phyloP scores from a whole-genome alignment of 1,284 basidiomycete species.

The Tilletia indica region DNA sequence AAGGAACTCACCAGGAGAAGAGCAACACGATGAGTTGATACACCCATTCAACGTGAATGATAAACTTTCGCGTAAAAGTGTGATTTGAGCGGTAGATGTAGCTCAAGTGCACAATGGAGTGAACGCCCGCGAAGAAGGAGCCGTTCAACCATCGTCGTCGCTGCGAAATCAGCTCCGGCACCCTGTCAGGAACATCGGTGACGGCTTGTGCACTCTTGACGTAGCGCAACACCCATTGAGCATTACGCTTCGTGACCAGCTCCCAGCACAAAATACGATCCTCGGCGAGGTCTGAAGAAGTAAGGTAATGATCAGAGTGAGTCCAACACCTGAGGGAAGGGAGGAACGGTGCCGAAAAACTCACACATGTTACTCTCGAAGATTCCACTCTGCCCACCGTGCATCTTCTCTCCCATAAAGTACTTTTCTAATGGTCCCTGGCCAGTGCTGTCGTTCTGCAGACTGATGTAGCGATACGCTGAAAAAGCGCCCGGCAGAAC shows the following conservation, averaged over 20 bases:
- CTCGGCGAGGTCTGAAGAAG: slow-evolving; percentile 19
- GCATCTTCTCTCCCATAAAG: slow-evolving; percentile 80
- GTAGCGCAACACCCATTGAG: slow-evolving; percentile 51
- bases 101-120: slow-evolving; percentile 54
- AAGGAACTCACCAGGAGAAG: slow-evolving; percentile 39
- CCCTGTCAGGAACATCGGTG: slow-evolving; percentile 50
- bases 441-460: slow-evolving; percentile 78
- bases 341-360: not conserved
- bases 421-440: slow-evolving; percentile 89
- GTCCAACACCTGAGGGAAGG: not conserved
- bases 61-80: slow-evolving; percentile 44
- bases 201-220: slow-evolving; percentile 52
- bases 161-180: slow-evolving; percentile 51
- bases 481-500: slow-evolving; percentile 91
- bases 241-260: slow-evolving; percentile 57
- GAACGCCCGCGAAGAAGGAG: slow-evolving; percentile 53
- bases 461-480: slow-evolving; percentile 74
- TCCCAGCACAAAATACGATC: slow-evolving; percentile 54
- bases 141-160: slow-evolving; percentile 53
- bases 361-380: slow-evolving; percentile 52
- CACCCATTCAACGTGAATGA: slow-evolving; percentile 52
- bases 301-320: slow-evolving; percentile 1
- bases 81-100: slow-evolving; percentile 55
- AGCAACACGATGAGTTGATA: slow-evolving; percentile 51
- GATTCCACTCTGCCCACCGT: slow-evolving; percentile 48